phyloP scores from a whole-genome alignment of 225 moss, liverwort and hornwort species.

The Anthoceros angustus region DNA sequence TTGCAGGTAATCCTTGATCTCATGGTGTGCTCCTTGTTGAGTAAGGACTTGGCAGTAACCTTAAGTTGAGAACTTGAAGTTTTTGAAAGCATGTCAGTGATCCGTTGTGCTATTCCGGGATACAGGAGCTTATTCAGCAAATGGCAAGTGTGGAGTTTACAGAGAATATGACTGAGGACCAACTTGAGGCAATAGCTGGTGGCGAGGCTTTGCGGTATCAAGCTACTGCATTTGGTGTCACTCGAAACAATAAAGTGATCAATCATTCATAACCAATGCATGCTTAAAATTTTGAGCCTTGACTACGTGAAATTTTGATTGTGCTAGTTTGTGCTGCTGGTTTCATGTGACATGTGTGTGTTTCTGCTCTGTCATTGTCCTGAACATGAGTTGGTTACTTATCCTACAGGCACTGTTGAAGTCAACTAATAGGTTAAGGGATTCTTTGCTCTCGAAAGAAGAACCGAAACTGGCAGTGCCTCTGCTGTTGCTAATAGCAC shows the following conservation, averaged over 20 bases:
- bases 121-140: slow-evolving; percentile 99
- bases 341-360: neutral
- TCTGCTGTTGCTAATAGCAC: slow-evolving; percentile 81
- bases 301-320: neutral
- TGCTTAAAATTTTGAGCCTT: neutral
- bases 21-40: slow-evolving; percentile 12
- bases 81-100: slow-evolving; percentile 11
- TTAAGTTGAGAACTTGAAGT: slow-evolving; percentile 18
- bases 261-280: neutral
- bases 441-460: slow-evolving; percentile 86
- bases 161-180: slow-evolving; percentile 98
- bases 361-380: neutral
- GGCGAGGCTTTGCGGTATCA: slow-evolving; percentile 94
- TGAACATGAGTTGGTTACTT: neutral
- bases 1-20: slow-evolving; percentile 55
- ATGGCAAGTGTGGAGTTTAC: slow-evolving; percentile 99
- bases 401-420: slow-evolving; percentile 72
- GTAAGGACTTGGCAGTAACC: slow-evolving; percentile 18
- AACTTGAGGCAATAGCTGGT: slow-evolving; percentile 96
- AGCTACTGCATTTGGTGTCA: slow-evolving; percentile 94
- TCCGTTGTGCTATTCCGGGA: neutral
- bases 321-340: neutral
- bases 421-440: slow-evolving; percentile 92
- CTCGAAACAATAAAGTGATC: slow-evolving; percentile 85
- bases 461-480: slow-evolving; percentile 98